Base-by-base conservation (phyloP, 1,284 basidiomycete species). In the Thecaphora thlaspeos region DNA sequence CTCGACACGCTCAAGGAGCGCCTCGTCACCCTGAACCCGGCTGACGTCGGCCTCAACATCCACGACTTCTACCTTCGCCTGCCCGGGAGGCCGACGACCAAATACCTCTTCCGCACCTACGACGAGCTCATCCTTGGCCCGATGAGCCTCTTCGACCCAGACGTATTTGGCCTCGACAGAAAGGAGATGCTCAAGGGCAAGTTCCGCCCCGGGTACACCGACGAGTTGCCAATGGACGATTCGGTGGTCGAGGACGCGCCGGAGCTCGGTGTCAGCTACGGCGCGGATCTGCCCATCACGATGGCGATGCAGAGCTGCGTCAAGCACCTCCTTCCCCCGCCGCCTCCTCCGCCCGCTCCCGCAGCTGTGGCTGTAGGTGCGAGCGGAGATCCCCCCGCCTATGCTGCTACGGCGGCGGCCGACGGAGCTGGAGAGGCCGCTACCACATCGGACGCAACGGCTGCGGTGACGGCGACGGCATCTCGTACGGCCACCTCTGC, bases 71-170 rank as follows among this genome's bases (percentile, higher is more conserved):
- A 68, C 39, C 56, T 77, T 28, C 84, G 93, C 22, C 81, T 85
- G 50, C 89, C 92, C 2, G 84, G 85, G 24, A 83, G 85, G 55
- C 81, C 86, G 17, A 88, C 91, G 2, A 84, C 88, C 73, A 96
- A 96, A 79, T 98, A 93, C 78, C 86, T 86, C 22, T 81, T 97
- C 50, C 85, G 91, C 26, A 88, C 89, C 4, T 98, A 97, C 75
- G 95, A 98, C 76, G 95, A 98, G 80, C 87, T 90, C 51, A 93
- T 97, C 53, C 81, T 98, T 34, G 91, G 92, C 0, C 90, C 94
- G 1, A 90, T 96, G 86, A 90, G 66, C 70, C 82, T 96, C 41
- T 98, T 98, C 68, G 90, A 94, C 66, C 91, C 94, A 15, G 85
- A 89, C 21, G 86, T 95, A 38, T 87, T 96, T 58, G 88, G 94